Conservation (phyloP, 148 eudicot genomes). For the Rhododendron vialii region DNA sequence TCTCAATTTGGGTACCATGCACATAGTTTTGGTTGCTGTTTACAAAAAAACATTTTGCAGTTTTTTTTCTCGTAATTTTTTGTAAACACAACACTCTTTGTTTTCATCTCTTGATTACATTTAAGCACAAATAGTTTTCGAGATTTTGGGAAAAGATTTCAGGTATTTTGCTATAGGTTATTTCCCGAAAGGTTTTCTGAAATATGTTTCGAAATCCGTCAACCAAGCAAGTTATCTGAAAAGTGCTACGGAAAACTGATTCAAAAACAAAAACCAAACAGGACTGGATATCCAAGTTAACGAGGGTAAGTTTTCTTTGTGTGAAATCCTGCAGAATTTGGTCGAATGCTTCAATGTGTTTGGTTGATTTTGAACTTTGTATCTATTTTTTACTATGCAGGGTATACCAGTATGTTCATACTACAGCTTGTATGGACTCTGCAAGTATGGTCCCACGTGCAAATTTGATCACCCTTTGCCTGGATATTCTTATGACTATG, state of each 20-base stretch:
- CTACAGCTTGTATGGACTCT: constrained; percentile 46
- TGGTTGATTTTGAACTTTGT: background rate
- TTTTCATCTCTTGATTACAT: background rate
- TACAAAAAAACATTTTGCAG: background rate
- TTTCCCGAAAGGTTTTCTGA: background rate
- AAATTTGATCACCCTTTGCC: constrained; percentile 64
- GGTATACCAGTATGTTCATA: constrained; percentile 43
- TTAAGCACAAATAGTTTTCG: background rate
- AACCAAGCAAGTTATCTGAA: background rate
- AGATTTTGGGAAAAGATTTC: background rate
- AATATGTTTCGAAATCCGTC: background rate
- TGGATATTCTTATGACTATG: constrained; percentile 30
- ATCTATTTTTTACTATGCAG: constrained; percentile 23
- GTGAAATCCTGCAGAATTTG: background rate
- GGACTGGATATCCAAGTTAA: background rate
- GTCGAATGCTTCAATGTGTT: background rate
- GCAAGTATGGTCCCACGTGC: constrained; percentile 69
- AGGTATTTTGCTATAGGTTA: background rate
- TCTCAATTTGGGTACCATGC: background rate
- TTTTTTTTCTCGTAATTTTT: background rate
- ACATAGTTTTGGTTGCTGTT: background rate
- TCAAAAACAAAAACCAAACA: background rate
- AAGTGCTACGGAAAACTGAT: background rate
- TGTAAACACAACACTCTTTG: background rate
- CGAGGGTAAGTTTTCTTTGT: background rate